phyloP scores from a whole-genome alignment of 371 early-diverging fungal genomes.

The Lichtheimia hyalospora region DNA sequence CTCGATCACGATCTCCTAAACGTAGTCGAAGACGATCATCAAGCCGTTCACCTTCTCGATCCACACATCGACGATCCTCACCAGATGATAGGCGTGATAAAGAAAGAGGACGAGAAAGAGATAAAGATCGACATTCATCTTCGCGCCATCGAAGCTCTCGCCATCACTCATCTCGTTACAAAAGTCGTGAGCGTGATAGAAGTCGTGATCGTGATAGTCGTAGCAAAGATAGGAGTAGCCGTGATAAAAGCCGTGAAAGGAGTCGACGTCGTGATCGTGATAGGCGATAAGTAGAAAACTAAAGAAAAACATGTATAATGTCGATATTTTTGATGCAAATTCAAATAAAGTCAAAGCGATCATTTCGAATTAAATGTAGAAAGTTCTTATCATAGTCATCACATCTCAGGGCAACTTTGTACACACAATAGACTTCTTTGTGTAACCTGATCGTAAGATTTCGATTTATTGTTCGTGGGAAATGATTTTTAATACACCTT shows the following conservation, averaged over 20 bases:
- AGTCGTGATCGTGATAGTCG: constrained; percentile 17
- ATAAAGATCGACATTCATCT: constrained; percentile 18
- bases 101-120: constrained; percentile 8
- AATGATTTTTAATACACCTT: no score
- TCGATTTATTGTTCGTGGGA: no score
- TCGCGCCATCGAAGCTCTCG: constrained; percentile 27
- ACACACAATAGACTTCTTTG: no score
- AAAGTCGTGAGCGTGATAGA: constrained; percentile 33
- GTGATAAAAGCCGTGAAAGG: constrained; percentile 22
- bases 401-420: no score
- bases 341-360: no score
- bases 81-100: background rate
- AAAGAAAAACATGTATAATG: no score
- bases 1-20: constrained; percentile 21
- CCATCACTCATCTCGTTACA: constrained; percentile 33
- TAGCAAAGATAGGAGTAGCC: constrained; percentile 10
- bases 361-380: no score
- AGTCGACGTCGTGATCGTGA: constrained; percentile 20
- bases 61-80: constrained; percentile 5
- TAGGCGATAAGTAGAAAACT: constrained; percentile 10
- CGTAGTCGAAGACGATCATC: constrained; percentile 18
- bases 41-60: constrained; percentile 19
- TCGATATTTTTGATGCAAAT: no score
- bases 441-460: no score
- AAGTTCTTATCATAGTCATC: no score